Evolutionary conservation across 352 stramenopile genomes (phyloP), one percentile per base, ranked within the genome.

Genomic region (Phytophthora tubulina): DNA sequence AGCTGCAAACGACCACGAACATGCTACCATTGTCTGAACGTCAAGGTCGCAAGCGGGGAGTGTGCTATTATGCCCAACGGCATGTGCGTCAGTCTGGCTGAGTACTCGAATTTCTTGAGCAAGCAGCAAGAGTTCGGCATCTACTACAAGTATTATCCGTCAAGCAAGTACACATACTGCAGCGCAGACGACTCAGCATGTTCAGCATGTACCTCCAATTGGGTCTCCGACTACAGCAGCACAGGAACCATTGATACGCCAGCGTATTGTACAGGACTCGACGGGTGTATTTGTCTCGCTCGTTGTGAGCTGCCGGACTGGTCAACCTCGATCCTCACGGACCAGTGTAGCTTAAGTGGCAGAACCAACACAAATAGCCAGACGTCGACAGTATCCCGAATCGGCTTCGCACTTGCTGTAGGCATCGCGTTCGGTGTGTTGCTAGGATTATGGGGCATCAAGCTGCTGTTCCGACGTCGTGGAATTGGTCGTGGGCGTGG

Each of bases 11-110:
- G 84, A 36, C 84, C 81, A 10, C 80, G 81, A 42, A 81, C 73
- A 27, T 91, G 84, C 70, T 81, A 76, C 68, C 78, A 90, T 69
- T 91, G 84, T 48, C 72, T 91, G 1, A 91, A 91, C 52, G 69
- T 75, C 36, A 46, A 74, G 31, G 42, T 73, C 33, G 42, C 57
- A 2, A 61, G 51, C 6, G 56, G 57, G 4, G 65, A 74, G 44
- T 78, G 70, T 33, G 70, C 70, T 21, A 60, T 74, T 50, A 71
- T 74, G 46, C 53, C 70, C 48, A 73, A 63, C 39, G 65, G 65
- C 27, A 67, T 71, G 59, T 78, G 70, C 31, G 52, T 74, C 21
- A 68, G 51, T 14, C n/a, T 78, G 42, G 50, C 54, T 17, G 65
- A 78, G 21, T 74, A 78, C 31, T 48, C 53, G 10, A 15, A 61